Evolutionary conservation across 1,284 basidiomycete species (phyloP), one percentile per base, ranked within the genome.

Genomic region (Ganoderma multipileum): DNA sequence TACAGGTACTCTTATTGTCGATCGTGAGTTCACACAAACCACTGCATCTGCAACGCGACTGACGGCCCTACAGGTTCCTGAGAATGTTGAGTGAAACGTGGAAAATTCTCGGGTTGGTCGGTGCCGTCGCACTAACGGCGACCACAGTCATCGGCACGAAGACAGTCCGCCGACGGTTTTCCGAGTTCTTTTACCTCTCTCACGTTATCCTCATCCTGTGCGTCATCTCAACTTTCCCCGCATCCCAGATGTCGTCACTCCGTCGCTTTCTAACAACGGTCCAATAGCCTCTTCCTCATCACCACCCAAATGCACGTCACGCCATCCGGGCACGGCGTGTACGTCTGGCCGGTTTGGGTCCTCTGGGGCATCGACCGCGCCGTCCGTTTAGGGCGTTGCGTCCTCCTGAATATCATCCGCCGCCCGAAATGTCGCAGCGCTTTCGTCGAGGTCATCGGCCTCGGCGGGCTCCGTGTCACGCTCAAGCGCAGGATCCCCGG

Each of bases 331-430:
- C 71, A 66, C 63, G 72, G 71, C 62, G 71, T 71, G 58, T 77
- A 76, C 66, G 60, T 78, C 64, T 78, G 79, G 79, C 80, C 81
- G n/a, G 77, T 77, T 47, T 80, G 81, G 79, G 79, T 82, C 68
- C 73, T 84, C 55, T 86, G 84, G 84, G 81, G 77, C 18, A 73
- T 84, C 52, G 84, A 85, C 71, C 79, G 84, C 8, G 50, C 81
- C n/a, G 66, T 80, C 62, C 79, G 82, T 18, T 60, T 76, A 14
- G 33, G 74, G 8, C 79, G 82, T 44, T 75, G 83, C 63, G 38
- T 82, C 61, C 63, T 83, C 64, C 69, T 82, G 71, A 84, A 84
- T 77, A 71, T 81, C 72, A 67, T 80, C 73, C 67, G 74, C 62
- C 69, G 74, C 33, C 76, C 71, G 62, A 74, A 70, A 71, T 36